Conservation (phyloP, 805 yeast genomes). For the Saccharomycopsis lassenensis region DNA sequence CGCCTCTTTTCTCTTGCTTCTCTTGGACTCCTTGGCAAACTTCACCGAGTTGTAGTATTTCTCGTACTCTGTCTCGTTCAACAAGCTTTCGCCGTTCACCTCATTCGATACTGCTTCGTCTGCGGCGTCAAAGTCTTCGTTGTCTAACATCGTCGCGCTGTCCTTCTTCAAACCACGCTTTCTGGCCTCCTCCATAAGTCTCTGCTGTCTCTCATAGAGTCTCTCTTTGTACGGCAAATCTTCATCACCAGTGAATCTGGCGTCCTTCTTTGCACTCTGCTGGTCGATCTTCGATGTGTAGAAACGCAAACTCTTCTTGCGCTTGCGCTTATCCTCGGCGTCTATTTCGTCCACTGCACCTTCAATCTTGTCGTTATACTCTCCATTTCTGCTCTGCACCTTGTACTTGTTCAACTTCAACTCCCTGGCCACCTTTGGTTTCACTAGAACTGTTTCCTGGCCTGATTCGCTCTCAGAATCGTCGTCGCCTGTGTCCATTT, state of each 20-base stretch:
- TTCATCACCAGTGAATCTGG: constrained; percentile 64
- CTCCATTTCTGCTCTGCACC: constrained; percentile 22
- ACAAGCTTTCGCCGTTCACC: constrained; percentile 16
- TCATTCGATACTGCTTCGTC: constrained; percentile 34
- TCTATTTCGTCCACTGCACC: constrained; percentile 71
- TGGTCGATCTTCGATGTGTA: constrained; percentile 96
- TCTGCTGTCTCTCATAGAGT: constrained; percentile 78
- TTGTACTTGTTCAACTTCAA: constrained; percentile 20
- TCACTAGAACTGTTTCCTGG: constrained; percentile 19
- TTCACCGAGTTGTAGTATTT: constrained; percentile 47
- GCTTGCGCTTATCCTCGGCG: constrained; percentile 70
- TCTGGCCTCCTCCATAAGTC: constrained; percentile 80
- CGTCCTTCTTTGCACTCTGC: constrained; percentile 50
- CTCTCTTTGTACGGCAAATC: constrained; percentile 91
- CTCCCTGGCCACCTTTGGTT: constrained; percentile 12
- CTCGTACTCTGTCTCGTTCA: constrained; percentile 30
- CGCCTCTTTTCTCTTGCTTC: constrained; percentile 44
- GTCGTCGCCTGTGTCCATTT: constrained; percentile 6
- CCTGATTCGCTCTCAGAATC: constrained; percentile 6
- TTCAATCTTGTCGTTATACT: constrained; percentile 38
- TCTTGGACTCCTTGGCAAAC: constrained; percentile 35
- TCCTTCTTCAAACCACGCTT: constrained; percentile 60
- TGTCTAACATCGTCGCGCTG: constrained; percentile 43
- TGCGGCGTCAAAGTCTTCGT: constrained; percentile 35
- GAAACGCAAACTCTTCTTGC: constrained; percentile 79